Percentiles rank a stretch among this genome's conserved stretches.
phyloP scores from a whole-genome alignment of 495 filamentous ascomycete species.

The Aspergillus sparsus region DNA sequence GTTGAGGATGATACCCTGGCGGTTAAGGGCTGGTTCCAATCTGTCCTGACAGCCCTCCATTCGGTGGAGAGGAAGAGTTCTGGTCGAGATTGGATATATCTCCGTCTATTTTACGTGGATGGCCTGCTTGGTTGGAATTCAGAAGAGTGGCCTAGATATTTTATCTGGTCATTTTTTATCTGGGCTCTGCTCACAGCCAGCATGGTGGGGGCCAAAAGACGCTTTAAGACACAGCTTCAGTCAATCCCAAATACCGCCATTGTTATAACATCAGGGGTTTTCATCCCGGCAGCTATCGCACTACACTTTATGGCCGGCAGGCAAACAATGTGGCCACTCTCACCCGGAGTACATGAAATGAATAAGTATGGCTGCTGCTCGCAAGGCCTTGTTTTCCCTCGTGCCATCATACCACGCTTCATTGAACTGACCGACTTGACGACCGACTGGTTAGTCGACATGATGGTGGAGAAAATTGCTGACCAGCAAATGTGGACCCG shows the following conservation, averaged over 20 bases:
- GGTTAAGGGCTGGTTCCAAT: conserved; percentile 24
- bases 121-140: conserved; percentile 22
- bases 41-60: conserved; percentile 15
- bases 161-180: conserved; percentile 14
- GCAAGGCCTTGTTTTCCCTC: conserved; percentile 46
- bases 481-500: conserved; percentile 34
- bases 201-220: conserved; percentile 13
- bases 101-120: conserved; percentile 23
- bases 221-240: conserved; percentile 15
- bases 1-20: conserved; percentile 25
- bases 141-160: conserved; percentile 23
- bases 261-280: conserved; percentile 23
- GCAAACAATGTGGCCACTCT: conserved; percentile 36
- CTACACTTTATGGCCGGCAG: conserved; percentile 37
- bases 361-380: conserved; percentile 53
- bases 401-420: conserved; percentile 28
- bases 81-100: conserved; percentile 19
- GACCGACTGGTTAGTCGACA: conserved; percentile 33
- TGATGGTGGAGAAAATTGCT: conserved; percentile 50
- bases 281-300: conserved; percentile 33
- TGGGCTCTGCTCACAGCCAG: conserved; percentile 18
- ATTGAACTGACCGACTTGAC: conserved; percentile 26
- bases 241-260: conserved; percentile 23
- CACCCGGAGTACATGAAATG: conserved; percentile 48
- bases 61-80: conserved; percentile 5